phyloP scores from a whole-genome alignment of 768 basidiomycete genomes.

The Postia placenta region DNA sequence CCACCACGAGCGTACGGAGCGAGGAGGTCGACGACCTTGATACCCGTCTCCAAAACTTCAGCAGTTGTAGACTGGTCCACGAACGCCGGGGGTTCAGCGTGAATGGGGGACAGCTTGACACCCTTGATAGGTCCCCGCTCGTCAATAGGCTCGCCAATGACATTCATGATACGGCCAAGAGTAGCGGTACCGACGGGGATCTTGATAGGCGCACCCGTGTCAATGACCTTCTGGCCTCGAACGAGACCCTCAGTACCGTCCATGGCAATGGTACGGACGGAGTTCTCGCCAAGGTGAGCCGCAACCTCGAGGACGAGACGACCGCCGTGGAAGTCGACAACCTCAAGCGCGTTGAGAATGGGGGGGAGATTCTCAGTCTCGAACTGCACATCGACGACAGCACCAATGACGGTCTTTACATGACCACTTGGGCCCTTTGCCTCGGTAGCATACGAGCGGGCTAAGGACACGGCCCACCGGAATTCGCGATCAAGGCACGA shows the following conservation, averaged over 20 bases:
- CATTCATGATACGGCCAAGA: conserved; percentile 99
- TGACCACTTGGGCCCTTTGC: conserved; percentile 70
- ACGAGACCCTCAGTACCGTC: conserved; percentile 99
- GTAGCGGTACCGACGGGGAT: conserved; percentile 94
- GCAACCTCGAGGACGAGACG: conserved; percentile 99
- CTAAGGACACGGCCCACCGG: conserved; percentile 25
- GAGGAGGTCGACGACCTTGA: conserved; percentile 99
- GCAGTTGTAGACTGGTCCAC: conserved; percentile 99
- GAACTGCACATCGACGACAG: conserved; percentile 99
- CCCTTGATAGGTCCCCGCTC: conserved; percentile 99
- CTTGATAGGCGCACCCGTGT: conserved; percentile 94
- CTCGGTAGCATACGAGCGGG: conserved; percentile 90
- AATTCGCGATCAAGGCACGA: background rate
- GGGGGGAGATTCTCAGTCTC: conserved; percentile 92
- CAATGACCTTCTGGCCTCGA: conserved; percentile 94
- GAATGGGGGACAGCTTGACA: conserved; percentile 87
- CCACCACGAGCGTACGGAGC: conserved; percentile 99
- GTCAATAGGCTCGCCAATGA: conserved; percentile 99
- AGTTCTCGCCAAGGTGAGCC: conserved; percentile 98
- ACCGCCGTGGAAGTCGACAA: conserved; percentile 88
- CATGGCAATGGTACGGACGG: conserved; percentile 99
- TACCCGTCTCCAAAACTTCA: conserved; percentile 98
- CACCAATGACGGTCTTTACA: conserved; percentile 99
- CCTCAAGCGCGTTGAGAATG: conserved; percentile 98
- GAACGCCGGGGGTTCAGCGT: conserved; percentile 95